Percentiles rank a stretch among this genome's conserved stretches.
phyloP scores from a whole-genome alignment of 2,329 filamentous ascomycete genomes.

The Exophiala oligosperma region DNA sequence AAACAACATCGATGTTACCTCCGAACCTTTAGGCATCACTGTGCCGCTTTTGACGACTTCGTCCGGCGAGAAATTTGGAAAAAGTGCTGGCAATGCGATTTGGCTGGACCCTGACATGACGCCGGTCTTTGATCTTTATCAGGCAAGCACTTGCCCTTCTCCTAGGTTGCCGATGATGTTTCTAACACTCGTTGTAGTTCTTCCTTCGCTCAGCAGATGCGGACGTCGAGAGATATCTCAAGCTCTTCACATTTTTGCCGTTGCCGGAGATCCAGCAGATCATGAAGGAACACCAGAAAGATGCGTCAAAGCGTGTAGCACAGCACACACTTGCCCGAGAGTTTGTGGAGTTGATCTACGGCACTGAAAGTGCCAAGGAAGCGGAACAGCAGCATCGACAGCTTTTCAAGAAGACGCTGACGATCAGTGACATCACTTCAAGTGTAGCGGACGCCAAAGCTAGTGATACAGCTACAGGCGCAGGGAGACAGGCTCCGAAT shows the following conservation, averaged over 20 bases:
- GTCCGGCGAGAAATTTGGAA: conserved; percentile 87
- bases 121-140: conserved; percentile 80
- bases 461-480: not conserved
- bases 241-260: conserved; percentile 87
- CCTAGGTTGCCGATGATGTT: not conserved
- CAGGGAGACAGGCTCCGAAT: not conserved
- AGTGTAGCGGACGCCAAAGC: conserved; percentile 8
- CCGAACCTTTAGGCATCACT: conserved; percentile 76
- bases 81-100: conserved; percentile 88
- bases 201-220: conserved; percentile 80
- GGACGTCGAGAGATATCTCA: conserved; percentile 78
- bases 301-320: conserved; percentile 72
- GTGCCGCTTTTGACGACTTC: conserved; percentile 85
- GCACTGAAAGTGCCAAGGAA: conserved; percentile 61
- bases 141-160: conserved; percentile 43
- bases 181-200: conserved; percentile 57
- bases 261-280: conserved; percentile 64
- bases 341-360: conserved; percentile 78
- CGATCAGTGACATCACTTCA: conserved; percentile 26
- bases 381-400: conserved; percentile 60
- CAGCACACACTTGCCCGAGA: conserved; percentile 84
- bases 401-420: conserved; percentile 39
- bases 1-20: conserved; percentile 30
- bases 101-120: conserved; percentile 88
- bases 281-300: conserved; percentile 66